These are phyloP conservation scores for Dissophora globulifera DNA, from an alignment of 192 early-diverging fungal genomes.

Conservation along the genomic window DNA sequence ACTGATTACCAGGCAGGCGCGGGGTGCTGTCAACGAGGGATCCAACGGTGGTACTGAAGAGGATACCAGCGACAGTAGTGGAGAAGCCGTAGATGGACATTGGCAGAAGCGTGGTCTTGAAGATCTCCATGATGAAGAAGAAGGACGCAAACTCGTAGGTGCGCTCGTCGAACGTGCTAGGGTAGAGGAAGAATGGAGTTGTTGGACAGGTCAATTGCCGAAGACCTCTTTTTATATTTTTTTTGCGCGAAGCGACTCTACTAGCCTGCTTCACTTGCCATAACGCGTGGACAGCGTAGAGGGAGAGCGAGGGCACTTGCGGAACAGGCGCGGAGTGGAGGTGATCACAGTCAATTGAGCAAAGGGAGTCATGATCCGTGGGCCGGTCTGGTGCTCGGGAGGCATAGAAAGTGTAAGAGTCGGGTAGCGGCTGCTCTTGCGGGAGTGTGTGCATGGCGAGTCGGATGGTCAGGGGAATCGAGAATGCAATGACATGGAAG, in stretches of 20 bases:
- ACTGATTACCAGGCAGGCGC: slow-evolving; percentile 14
- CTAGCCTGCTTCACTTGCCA: slow-evolving; percentile 10
- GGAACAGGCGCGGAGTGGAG: too few relatives aligned
- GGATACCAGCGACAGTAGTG: slow-evolving; percentile 43
- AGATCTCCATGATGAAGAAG: slow-evolving; percentile 54
- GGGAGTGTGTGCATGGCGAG: too few relatives aligned
- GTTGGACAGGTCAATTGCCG: too few relatives aligned
- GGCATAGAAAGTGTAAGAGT: too few relatives aligned
- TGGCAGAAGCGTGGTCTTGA: slow-evolving; percentile 40
- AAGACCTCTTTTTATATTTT: too few relatives aligned
- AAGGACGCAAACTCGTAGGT: slow-evolving; percentile 53
- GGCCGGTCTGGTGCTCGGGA: too few relatives aligned
- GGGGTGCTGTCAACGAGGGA: slow-evolving; percentile 38
- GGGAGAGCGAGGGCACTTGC: slow-evolving; percentile 9
- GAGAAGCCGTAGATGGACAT: slow-evolving; percentile 52
- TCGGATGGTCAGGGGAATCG: too few relatives aligned
- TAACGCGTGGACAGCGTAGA: slow-evolving; percentile 38
- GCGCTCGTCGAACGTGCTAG: slow-evolving; percentile 46
- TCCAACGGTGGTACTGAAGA: slow-evolving; percentile 43
- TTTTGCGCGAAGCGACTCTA: background rate
- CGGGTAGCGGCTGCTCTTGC: too few relatives aligned
- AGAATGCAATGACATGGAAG: too few relatives aligned
- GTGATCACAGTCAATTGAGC: background rate
- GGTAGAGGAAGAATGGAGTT: too few relatives aligned
- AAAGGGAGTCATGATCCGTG: too few relatives aligned